Evolutionary conservation across 23 red algal genomes (phyloP).

Genomic region (Gracilariopsis chorda): DNA sequence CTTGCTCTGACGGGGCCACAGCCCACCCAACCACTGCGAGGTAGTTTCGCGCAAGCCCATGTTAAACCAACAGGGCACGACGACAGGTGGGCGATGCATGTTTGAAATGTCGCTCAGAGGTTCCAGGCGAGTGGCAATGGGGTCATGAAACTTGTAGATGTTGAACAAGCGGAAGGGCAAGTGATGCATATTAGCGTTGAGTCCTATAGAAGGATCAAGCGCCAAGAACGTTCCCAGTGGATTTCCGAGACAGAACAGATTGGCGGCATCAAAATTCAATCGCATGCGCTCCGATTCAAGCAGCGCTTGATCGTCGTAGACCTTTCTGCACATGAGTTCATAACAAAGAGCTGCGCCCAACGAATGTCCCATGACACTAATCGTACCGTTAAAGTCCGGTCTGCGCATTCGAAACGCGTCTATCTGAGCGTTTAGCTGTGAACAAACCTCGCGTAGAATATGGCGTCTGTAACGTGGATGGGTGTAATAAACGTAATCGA

Average conservation of each 20-base stretch:
- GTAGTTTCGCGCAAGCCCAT: constrained; percentile 64
- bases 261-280: constrained; percentile 72
- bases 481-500: constrained; percentile 86
- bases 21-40: constrained; percentile 49
- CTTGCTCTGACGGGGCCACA: constrained; percentile 48
- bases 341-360: constrained; percentile 84
- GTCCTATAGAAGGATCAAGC: constrained; percentile 68
- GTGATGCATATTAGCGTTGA: not conserved
- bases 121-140: constrained; percentile 82
- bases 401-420: constrained; percentile 59
- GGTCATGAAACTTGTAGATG: constrained; percentile 85
- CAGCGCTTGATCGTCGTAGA: constrained; percentile 64
- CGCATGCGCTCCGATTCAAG: constrained; percentile 71
- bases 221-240: constrained; percentile 83
- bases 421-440: constrained; percentile 69
- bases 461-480: constrained; percentile 56
- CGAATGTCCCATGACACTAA: constrained; percentile 84
- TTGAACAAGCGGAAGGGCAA: constrained; percentile 81
- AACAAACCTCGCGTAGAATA: constrained; percentile 68
- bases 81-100: constrained; percentile 57
- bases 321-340: constrained; percentile 67
- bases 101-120: constrained; percentile 50
- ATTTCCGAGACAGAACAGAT: constrained; percentile 74
- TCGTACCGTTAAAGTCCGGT: constrained; percentile 81
- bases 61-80: constrained; percentile 82